These are phyloP conservation scores for Penicillium corylophilum DNA, from an alignment of 2,329 filamentous ascomycete species.

Conservation along the genomic window DNA sequence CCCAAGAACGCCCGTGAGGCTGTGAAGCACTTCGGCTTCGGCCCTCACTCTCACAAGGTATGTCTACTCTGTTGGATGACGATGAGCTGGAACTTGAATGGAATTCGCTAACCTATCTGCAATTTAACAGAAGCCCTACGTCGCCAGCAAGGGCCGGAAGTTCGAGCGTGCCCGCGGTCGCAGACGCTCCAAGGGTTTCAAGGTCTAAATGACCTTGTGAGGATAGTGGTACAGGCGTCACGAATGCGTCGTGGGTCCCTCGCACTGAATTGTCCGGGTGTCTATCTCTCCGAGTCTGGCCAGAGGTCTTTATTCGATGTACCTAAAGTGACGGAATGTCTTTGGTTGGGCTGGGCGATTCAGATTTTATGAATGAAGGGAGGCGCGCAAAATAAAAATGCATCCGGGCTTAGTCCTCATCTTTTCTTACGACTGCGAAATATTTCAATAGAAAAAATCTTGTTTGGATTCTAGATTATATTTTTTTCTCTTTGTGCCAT, in stretches of 20 bases:
- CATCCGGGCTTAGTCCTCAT: slow-evolving; percentile 29
- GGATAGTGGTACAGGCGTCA: slow-evolving; percentile 16
- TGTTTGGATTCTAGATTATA: slow-evolving; percentile 7
- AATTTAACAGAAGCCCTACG: slow-evolving; percentile 77
- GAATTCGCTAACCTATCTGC: slow-evolving; percentile 15
- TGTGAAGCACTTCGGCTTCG: slow-evolving; percentile 98
- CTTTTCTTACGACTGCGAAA: slow-evolving; percentile 27
- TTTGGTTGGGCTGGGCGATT: slow-evolving; percentile 22
- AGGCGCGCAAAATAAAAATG: slow-evolving; percentile 27
- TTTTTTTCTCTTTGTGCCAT: slow-evolving; percentile 1
- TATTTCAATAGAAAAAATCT: slow-evolving; percentile 21
- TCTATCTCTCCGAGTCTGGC: slow-evolving; percentile 18
- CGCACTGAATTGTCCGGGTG: slow-evolving; percentile 14
- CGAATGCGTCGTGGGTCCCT: slow-evolving; percentile 13
- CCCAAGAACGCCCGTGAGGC: slow-evolving; percentile 98
- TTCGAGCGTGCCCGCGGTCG: slow-evolving; percentile 99
- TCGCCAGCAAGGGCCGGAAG: slow-evolving; percentile 99
- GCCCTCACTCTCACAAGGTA: slow-evolving; percentile 97
- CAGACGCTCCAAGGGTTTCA: slow-evolving; percentile 98
- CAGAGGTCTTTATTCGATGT: slow-evolving; percentile 24
- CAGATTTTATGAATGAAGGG: slow-evolving; percentile 25
- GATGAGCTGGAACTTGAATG: background rate
- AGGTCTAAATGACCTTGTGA: slow-evolving; percentile 70
- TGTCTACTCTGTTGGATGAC: slow-evolving; percentile 27
- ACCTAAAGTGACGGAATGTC: slow-evolving; percentile 21